These are phyloP conservation scores for Erysimum pusillum DNA, from an alignment of 441 rosid species.

Conservation along the genomic window DNA sequence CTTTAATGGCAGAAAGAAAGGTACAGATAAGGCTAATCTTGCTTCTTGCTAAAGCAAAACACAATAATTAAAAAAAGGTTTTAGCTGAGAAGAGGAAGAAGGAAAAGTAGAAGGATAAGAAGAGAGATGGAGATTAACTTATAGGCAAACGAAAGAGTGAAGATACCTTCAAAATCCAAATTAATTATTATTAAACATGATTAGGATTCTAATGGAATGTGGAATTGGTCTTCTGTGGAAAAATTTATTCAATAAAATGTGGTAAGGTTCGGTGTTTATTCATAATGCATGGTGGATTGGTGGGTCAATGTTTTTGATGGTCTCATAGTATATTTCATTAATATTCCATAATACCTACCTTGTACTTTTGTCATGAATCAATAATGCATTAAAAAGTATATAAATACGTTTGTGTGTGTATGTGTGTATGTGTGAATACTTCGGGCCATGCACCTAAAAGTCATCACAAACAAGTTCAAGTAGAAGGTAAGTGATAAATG, in stretches of 20 bases:
- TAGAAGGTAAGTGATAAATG: background rate
- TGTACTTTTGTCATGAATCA: constrained; percentile 14
- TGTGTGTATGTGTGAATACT: no score
- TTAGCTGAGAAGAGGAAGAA: background rate
- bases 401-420: background rate
- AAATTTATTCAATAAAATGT: background rate
- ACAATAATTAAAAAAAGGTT: background rate
- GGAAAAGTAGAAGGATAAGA: constrained; percentile 10
- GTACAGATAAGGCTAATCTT: no score
- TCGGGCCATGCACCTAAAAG: no score
- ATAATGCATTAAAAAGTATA: background rate
- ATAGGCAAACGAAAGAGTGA: constrained; percentile 33
- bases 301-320: constrained; percentile 36
- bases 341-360: constrained; percentile 11
- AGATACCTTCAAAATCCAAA: background rate
- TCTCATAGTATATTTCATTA: background rate
- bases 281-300: constrained; percentile 43
- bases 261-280: constrained; percentile 19
- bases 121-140: background rate
- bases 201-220: no score
- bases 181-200: constrained; percentile 6
- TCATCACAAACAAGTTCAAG: background rate
- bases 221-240: constrained; percentile 23
- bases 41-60: no score
- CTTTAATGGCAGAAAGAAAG: no score